Base-by-base conservation (phyloP, 2,329 filamentous ascomycete genomes). In the Colletotrichum spinosum region DNA sequence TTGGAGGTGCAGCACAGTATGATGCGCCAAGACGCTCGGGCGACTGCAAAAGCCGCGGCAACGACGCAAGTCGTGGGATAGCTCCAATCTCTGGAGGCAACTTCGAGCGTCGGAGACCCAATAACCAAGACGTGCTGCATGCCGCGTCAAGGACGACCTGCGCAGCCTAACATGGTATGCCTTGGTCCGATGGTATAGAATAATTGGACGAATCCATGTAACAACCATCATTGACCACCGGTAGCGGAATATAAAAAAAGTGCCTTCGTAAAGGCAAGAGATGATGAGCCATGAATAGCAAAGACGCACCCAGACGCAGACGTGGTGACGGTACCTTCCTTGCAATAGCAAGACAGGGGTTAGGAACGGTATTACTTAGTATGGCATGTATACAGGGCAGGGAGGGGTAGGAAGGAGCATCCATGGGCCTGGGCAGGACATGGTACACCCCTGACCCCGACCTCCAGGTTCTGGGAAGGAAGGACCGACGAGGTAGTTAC, bases 381-480 rank as follows among this genome's bases (percentile, higher is more conserved):
- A 33, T 25, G 45, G 15, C 15, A 48, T 25, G 17, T n/a, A 34
- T 35, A 34, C 25, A 10, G 25, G 25, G 11, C 35, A 42, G n/a
- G 17, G 45, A 49, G n/a, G 13, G 39, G 5, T 13, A 10, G 44
- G 15, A 58, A 8, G 33, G 41, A 34, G 49, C 33, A 54, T 41
- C 13, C 44, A 33, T 41, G 38, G 38, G 9, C 9, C 41, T 15
- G 39, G 38, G 12, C 39, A 54, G 41, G 33, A 35, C 56, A 50
- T 60, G 45, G 56, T 34, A 34, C 45, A 65, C 35, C 46, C 58
- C 41, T 62, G 57, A 38, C 46, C 41, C 62, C 58, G 37, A 49
- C 11, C 33, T 52, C 44, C 51, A 65, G 62, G 62, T 61, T 53
- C 41, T 56, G 52, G 52, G 57, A 53, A 60, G 46, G 51, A 39